Percentiles rank a stretch among this genome's conserved stretches.
phyloP scores from a whole-genome alignment of 1,139 yeast species.

The Ashbya aceris region DNA sequence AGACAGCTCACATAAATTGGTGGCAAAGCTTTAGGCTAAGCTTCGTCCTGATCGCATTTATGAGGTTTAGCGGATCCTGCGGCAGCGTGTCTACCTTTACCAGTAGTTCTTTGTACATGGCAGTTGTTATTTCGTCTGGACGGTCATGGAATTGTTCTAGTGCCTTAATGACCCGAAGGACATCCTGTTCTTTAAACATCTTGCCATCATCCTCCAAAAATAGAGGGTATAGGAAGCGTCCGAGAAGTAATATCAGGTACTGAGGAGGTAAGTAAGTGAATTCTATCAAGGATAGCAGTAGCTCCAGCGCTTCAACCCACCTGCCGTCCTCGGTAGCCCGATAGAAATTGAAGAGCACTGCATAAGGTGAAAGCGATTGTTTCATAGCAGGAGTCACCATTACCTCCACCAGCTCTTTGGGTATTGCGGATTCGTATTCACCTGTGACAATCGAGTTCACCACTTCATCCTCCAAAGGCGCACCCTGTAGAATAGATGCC shows the following conservation, averaged over 20 bases:
- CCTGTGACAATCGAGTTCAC: constrained; percentile 42
- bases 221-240: constrained; percentile 23
- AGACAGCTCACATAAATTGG: constrained; percentile 20
- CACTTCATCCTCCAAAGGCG: constrained; percentile 46
- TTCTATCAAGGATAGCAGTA: constrained; percentile 45
- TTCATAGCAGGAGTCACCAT: constrained; percentile 46
- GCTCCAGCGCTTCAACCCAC: constrained; percentile 29
- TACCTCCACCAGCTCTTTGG: constrained; percentile 22
- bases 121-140: constrained; percentile 6
- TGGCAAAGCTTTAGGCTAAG: constrained; percentile 25
- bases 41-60: constrained; percentile 17
- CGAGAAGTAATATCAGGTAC: constrained; percentile 32
- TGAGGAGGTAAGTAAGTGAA: constrained; percentile 59
- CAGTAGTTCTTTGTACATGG: constrained; percentile 10
- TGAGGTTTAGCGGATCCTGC: constrained; percentile 11
- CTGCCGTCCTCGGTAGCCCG: constrained; percentile 25
- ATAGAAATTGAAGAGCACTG: constrained; percentile 49
- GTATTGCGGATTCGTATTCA: constrained; percentile 25
- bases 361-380: constrained; percentile 67
- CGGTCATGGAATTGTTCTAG: constrained; percentile 12
- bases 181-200: constrained; percentile 14
- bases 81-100: constrained; percentile 13
- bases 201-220: constrained; percentile 16
- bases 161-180: constrained; percentile 19
- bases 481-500: constrained; percentile 45